Conservation (phyloP, 208 protist species). For the Histomonas meleagridis region DNA sequence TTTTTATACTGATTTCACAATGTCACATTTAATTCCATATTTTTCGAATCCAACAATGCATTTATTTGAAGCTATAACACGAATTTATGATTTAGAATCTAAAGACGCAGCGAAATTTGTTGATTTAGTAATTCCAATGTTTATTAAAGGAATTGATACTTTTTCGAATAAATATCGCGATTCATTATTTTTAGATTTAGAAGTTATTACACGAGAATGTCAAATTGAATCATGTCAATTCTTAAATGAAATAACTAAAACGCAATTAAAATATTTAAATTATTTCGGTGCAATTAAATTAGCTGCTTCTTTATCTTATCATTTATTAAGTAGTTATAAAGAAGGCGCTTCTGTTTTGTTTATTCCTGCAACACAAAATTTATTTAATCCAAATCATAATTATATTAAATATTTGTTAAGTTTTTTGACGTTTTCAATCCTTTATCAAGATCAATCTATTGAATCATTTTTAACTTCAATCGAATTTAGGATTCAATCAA, state of each 20-base stretch:
- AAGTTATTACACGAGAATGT: not conserved
- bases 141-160: not conserved
- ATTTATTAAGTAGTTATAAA: not conserved
- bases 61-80: not conserved
- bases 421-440: not conserved
- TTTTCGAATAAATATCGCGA: not conserved
- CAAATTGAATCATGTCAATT: not conserved
- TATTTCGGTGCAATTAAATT: not conserved
- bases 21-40: slow-evolving; percentile 23
- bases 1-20: not conserved
- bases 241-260: not conserved
- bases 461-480: not conserved
- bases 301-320: not conserved
- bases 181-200: not conserved
- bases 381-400: not conserved
- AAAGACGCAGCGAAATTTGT: not conserved
- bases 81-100: not conserved
- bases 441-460: slow-evolving; percentile 16
- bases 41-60: not conserved
- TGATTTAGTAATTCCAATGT: not conserved
- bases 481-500: too few relatives aligned
- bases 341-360: not conserved
- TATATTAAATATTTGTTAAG: not conserved
- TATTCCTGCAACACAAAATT: not conserved
- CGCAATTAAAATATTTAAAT: not conserved